Evolutionary conservation across 2,329 filamentous ascomycete species (phyloP).

Genomic region (Daldinia sp.): DNA sequence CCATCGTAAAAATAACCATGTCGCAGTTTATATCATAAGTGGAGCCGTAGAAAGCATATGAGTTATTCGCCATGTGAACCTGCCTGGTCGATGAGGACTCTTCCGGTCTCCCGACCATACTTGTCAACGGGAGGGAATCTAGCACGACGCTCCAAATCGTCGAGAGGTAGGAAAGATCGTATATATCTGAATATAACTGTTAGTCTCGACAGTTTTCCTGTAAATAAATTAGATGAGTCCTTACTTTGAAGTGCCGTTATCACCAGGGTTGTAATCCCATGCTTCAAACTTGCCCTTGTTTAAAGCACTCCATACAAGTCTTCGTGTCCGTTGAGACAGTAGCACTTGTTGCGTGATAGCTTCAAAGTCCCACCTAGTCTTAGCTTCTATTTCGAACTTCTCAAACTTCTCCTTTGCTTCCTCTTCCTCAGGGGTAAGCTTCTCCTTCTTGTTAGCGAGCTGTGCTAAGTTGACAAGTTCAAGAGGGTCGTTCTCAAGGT

Average conservation of each 20-base stretch:
- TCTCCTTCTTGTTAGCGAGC: constrained; percentile 54
- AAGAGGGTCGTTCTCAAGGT: constrained; percentile 79
- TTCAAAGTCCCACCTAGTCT: constrained; percentile 83
- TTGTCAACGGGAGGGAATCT: constrained; percentile 76
- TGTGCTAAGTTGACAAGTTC: constrained; percentile 81
- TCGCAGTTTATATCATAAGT: constrained; percentile 3
- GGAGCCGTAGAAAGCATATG: constrained; percentile 4
- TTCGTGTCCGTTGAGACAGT: constrained; percentile 80
- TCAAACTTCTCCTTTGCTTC: constrained; percentile 65
- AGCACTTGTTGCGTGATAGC: constrained; percentile 81
- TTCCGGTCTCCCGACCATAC: constrained; percentile 62
- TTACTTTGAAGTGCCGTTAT: constrained; percentile 75
- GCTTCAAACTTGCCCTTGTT: constrained; percentile 79
- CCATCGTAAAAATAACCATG: background rate
- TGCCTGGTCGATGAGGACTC: constrained; percentile 57
- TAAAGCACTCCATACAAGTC: constrained; percentile 83
- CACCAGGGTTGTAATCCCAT: constrained; percentile 87
- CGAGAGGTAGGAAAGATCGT: constrained; percentile 82
- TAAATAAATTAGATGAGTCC: constrained; percentile 50
- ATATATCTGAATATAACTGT: constrained; percentile 73
- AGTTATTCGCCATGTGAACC: constrained; percentile 58
- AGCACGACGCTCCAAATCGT: constrained; percentile 82
- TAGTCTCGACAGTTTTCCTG: constrained; percentile 35
- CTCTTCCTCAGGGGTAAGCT: constrained; percentile 58
- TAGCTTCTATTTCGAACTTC: constrained; percentile 80